Evolutionary conservation across 345 rosid species (phyloP).

Genomic region (Sonneratia alba): DNA sequence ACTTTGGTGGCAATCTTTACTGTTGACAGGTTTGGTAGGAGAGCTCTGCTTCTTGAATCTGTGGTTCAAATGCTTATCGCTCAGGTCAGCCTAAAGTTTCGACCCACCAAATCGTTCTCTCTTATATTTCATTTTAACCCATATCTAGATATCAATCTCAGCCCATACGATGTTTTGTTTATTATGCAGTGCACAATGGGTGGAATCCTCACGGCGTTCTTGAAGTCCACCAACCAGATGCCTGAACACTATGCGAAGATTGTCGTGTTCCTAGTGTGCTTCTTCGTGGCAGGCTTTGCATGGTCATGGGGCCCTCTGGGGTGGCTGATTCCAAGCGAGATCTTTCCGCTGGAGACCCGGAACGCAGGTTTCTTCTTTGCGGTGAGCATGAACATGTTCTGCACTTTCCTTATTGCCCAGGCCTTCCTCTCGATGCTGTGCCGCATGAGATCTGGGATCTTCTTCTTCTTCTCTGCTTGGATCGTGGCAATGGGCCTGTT

Average conservation of each 20-base stretch:
- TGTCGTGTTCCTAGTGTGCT: slow-evolving; percentile 44
- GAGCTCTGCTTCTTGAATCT: slow-evolving; percentile 38
- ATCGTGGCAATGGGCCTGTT: slow-evolving; percentile 55
- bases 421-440: slow-evolving; percentile 79
- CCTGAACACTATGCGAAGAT: slow-evolving; percentile 23
- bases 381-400: slow-evolving; percentile 68
- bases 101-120: too few species aligned
- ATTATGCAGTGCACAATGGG: slow-evolving; percentile 34
- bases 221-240: slow-evolving; percentile 31
- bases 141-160: neutral
- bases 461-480: slow-evolving; percentile 67
- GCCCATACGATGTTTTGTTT: neutral
- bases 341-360: slow-evolving; percentile 63
- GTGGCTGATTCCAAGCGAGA: slow-evolving; percentile 78
- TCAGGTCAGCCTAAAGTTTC: slow-evolving; percentile 16
- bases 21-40: slow-evolving; percentile 50
- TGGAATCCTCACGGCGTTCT: slow-evolving; percentile 20
- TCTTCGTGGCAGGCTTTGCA: slow-evolving; percentile 50
- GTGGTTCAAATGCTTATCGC: slow-evolving; percentile 32
- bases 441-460: slow-evolving; percentile 40
- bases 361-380: slow-evolving; percentile 56
- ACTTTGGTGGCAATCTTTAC: slow-evolving; percentile 44
- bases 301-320: slow-evolving; percentile 94
- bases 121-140: neutral
- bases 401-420: slow-evolving; percentile 74